Evolutionary conservation across 371 early-diverging fungal species (phyloP), one percentile per base, ranked within the genome.

Genomic region (Saksenaea vasiformis): DNA sequence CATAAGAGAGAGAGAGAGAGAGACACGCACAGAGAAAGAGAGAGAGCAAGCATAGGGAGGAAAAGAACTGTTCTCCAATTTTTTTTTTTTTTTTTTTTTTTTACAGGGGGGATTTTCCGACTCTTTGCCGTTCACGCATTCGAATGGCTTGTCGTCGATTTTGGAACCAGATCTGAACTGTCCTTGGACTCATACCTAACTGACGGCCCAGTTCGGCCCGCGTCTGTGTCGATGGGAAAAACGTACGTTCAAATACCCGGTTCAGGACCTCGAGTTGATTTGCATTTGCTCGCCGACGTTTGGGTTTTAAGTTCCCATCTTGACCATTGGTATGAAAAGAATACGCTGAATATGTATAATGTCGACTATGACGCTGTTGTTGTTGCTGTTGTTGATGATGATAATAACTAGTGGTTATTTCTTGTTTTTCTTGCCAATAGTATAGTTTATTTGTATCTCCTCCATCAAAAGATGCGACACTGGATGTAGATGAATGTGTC

Each of bases 131-230:
- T 69, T 78, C 73, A 84, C 72, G 72, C 77, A 86, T 71, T 62
- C 90, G 67, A 63, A 77, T 73, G 34, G 80, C 78, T 63, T 88
- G 89, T 26, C 97, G 85, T 61, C 92, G 85, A 76, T 97, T 97
- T 71, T 97, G 97, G 73, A 97, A 97, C 97, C 97, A 96, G 38
- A 95, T 93, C 72, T 97, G 94, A 2, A 97, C 92, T 17, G 90
- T 86, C 76, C 83, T 36, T 76, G 70, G 69, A 53, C 73, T 93
- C 96, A 97, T 97, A 47, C 89, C 86, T 36, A 95, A 84, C 62
- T 94, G 88, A 57, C 84, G 82, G 24, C 93, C 93, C 5, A 98
- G 83, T 53, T 89, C 84, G 61, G 87, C 85, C 53, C 99, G 85
- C 71, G 91, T 80, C 59, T 91, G 90, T 4, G 90, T 90, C 3